These are phyloP conservation scores for Basidioascus undulatus DNA, from an alignment of 768 basidiomycete species.

Conservation along the genomic window DNA sequence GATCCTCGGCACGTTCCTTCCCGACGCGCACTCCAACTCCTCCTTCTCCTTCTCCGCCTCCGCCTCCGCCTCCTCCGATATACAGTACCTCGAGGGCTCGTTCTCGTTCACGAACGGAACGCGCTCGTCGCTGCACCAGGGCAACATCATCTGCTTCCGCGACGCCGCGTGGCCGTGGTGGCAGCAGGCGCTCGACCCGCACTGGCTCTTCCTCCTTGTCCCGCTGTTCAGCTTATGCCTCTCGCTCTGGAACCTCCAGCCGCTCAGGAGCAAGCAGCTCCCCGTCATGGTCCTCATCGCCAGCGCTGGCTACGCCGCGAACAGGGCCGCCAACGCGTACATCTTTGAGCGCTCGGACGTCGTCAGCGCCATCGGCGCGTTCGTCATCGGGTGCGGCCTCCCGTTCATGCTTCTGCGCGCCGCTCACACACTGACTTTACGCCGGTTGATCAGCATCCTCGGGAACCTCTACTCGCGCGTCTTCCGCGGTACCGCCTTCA, in stretches of 20 bases:
- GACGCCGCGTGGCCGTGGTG: constrained; percentile 9
- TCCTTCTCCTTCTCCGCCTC: constrained; percentile 1
- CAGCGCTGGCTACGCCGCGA: constrained; percentile 18
- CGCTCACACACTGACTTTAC: too few species aligned
- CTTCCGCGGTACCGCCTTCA: constrained; percentile 3
- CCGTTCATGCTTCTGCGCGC: too few species aligned
- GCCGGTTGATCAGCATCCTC: too few species aligned
- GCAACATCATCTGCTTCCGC: constrained; percentile 8
- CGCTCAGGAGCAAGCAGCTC: constrained; percentile 11
- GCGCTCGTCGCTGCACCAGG: constrained; percentile 1
- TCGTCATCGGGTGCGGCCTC: constrained; percentile 13
- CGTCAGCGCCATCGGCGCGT: constrained; percentile 12
- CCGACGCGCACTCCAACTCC: background rate
- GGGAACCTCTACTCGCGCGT: constrained; percentile 13
- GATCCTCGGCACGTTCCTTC: constrained; percentile 6
- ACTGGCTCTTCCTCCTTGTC: constrained; percentile 18
- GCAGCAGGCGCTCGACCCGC: constrained; percentile 7
- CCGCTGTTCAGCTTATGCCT: constrained; percentile 20
- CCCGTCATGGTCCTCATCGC: constrained; percentile 22
- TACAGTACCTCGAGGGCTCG: constrained; percentile 4
- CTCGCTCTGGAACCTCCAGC: constrained; percentile 17
- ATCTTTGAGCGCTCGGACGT: constrained; percentile 13
- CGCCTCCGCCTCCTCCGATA: too few species aligned
- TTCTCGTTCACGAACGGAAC: constrained; percentile 12
- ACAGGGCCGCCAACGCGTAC: constrained; percentile 10